Base-by-base conservation (phyloP, 75 land plant species). In the Chamaecyparis obtusa region DNA sequence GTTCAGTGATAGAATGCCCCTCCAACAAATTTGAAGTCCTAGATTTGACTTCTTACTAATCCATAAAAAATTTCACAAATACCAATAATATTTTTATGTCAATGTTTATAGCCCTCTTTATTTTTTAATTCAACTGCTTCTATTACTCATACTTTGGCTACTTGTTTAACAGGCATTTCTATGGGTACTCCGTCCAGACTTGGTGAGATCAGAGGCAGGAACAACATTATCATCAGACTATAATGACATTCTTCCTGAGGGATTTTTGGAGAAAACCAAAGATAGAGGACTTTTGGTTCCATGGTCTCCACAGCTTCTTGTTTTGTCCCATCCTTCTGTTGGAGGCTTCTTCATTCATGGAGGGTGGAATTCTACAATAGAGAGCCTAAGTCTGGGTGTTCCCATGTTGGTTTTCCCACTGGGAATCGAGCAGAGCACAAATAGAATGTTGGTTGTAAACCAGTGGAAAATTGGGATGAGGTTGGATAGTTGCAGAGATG, bases 361-460 rank as follows among this genome's bases (percentile, higher is more conserved):
- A 1, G 90, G 86, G 0, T 89, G 90, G 90, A 89, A 87, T 84
- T 89, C 88, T 2, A 78, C 83, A 17, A 6, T 79, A 21, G 91
- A 90, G 43, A 76, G 86, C 30, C 21, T 90, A 7, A 37, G 54
- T 2, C 55, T 86, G 21, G 91, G 91, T 2, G 89, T 88, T 43
- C 91, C 91, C 39, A 67, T 88, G 79, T 79, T 90, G 46, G 91
- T 69, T 14, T 90, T 27, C 10, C 91, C 89, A 2, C 84, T 69
- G 21, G 84, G 85, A 86, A 67, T 67, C 0, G 91, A 90, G 7
- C 89, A 90, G 46, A 57, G 72, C 27, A 86, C 82, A 24, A 69
- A 85, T 1, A 17, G 49, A 85, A 86, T 85, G 87, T 15, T n/a
- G 13, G 15, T 81, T 44, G 83, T 81, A 24, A 27, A 81, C 49